phyloP scores from a whole-genome alignment of 768 basidiomycete species.

The Antrodiella citrinella region DNA sequence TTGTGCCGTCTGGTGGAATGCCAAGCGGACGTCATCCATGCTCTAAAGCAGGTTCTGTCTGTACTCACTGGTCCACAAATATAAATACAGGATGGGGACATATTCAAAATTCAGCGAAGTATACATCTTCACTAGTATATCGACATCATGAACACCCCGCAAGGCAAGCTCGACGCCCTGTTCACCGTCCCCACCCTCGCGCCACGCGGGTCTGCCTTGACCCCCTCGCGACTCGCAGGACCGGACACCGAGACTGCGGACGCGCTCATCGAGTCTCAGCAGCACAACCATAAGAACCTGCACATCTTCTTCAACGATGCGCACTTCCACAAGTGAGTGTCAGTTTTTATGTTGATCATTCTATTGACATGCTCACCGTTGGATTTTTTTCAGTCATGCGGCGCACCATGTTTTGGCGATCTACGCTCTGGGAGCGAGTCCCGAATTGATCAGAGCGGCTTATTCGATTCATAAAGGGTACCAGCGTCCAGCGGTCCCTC shows the following conservation, averaged over 20 bases:
- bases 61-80: too few relatives aligned
- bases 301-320: not conserved
- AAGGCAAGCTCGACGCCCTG: not conserved
- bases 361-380: not conserved
- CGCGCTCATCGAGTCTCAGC: not conserved
- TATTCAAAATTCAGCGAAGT: too few relatives aligned
- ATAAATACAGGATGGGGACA: too few relatives aligned
- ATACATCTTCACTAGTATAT: too few relatives aligned
- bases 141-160: not conserved
- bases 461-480: conserved; percentile 33
- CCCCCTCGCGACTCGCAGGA: not conserved
- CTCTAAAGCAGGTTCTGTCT: too few relatives aligned
- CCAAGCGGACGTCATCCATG: too few relatives aligned
- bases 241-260: not conserved
- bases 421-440: conserved; percentile 51
- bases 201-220: not conserved
- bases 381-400: conserved; percentile 37
- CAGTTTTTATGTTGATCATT: not conserved
- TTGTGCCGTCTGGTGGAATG: too few relatives aligned
- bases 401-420: conserved; percentile 50
- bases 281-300: not conserved
- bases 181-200: not conserved
- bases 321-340: not conserved
- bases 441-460: conserved; percentile 31
- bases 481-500: conserved; percentile 29